Conservation (phyloP, 768 basidiomycete species). For the Xanthoconium purpureum region DNA sequence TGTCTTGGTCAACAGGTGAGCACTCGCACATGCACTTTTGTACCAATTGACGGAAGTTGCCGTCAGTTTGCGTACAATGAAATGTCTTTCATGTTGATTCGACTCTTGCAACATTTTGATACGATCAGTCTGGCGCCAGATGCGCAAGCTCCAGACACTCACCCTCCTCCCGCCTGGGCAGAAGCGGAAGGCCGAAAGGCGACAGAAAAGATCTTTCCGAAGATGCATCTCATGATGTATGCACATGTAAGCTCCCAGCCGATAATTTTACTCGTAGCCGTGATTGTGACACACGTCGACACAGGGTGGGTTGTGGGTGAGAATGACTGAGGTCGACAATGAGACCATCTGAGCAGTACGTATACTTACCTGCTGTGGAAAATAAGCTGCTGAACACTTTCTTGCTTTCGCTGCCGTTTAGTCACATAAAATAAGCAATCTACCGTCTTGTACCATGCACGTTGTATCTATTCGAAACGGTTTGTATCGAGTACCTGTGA, state of each 20-base stretch:
- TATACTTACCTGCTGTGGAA: too few species aligned
- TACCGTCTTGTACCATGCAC: background rate
- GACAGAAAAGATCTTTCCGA: conserved; percentile 50
- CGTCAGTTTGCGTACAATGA: conserved; percentile 55
- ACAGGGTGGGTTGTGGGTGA: conserved; percentile 56
- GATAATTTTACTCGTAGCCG: background rate
- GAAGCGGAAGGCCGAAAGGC: conserved; percentile 44
- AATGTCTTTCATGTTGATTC: conserved; percentile 60
- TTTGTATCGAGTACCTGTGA: too few species aligned
- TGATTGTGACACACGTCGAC: background rate
- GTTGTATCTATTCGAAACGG: too few species aligned
- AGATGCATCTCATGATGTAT: conserved; percentile 56
- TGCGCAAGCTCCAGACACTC: conserved; percentile 44
- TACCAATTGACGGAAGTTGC: background rate
- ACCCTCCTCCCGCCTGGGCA: conserved; percentile 48
- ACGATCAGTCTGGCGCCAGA: conserved; percentile 45
- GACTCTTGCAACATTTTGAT: conserved; percentile 58
- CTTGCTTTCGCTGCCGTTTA: background rate
- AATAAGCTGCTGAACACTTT: background rate
- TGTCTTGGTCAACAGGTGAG: conserved; percentile 52
- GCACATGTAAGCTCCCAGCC: conserved; percentile 32
- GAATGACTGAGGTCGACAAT: conserved; percentile 27
- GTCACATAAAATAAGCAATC: background rate
- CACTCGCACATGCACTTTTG: background rate
- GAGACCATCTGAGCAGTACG: conserved; percentile 2